Evolutionary conservation across 1,284 basidiomycete species (phyloP), one percentile per base, ranked within the genome.

Genomic region (Rhodofomes roseus): DNA sequence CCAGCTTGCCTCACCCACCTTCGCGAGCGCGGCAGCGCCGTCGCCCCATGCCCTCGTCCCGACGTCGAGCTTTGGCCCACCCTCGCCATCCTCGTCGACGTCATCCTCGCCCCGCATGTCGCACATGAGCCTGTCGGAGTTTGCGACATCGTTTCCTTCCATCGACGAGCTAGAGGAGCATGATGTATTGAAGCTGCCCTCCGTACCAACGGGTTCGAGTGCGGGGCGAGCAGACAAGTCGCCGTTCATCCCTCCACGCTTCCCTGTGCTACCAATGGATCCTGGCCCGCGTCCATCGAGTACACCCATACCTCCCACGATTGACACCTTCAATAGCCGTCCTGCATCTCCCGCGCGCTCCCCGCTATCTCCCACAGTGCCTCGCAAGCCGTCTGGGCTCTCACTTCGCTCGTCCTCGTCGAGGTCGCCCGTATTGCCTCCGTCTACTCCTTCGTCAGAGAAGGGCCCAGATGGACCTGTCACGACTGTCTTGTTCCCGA

Each of bases 131-230:
- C 59, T 85, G 11, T 73, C 80, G 4, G 84, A 84, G 51, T 90
- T 90, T 66, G 73, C 79, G 3, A 79, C 83, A 55, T 71, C 79
- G 23, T 92, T 91, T 63, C 89, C 89, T 2, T 82, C 89, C 14
- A 89, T 92, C 64, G 86, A 89, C 66, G 89, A 91, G 68, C 74
- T 92, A 25, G 83, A 91, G 60, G 85, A 86, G 68, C 73, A 77
- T 56, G 74, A 78, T 14, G 70, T 69, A 4, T 76, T 82, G 63
- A 75, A 73, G 54, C 74, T 86, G 36, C 81, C 81, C 25, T 76
- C 83, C 2, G 76, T 81, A 12, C 79, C 79, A 5, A 69, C 68
- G 1, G 68, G 71, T 52, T 67, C 69, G 22, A 73, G 71, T 55
- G 70, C 66, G 40, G 62, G 62, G 52, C 60, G 52, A 23, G 54